Evolutionary conservation across 169 alveolate species (phyloP).

Genomic region (Cryptosporidium xiaoi): DNA sequence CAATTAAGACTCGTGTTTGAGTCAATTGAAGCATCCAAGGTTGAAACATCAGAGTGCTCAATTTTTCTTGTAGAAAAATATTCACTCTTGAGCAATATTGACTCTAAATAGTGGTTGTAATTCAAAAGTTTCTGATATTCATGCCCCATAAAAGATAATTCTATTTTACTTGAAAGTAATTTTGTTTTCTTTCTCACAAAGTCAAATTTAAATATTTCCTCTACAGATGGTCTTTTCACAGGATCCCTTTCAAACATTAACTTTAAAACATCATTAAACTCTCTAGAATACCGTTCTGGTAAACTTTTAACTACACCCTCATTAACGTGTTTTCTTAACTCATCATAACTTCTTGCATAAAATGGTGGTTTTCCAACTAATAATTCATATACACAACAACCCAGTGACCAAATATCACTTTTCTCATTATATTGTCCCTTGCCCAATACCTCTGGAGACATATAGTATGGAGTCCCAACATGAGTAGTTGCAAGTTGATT

Average conservation of each 20-base stretch:
- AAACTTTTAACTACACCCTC: slow-evolving; percentile 81
- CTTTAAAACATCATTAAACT: slow-evolving; percentile 76
- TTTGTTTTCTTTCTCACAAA: slow-evolving; percentile 9
- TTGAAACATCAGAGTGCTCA: slow-evolving; percentile 17
- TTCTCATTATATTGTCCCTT: slow-evolving; percentile 94
- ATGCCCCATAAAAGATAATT: slow-evolving; percentile 13
- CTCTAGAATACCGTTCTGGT: slow-evolving; percentile 82
- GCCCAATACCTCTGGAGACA: slow-evolving; percentile 96
- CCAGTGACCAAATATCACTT: slow-evolving; percentile 93
- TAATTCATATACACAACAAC: slow-evolving; percentile 93
- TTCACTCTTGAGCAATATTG: slow-evolving; percentile 24
- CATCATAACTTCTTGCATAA: slow-evolving; percentile 87
- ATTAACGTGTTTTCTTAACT: slow-evolving; percentile 82
- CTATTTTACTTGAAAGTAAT: slow-evolving; percentile 12
- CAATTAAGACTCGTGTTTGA: slow-evolving; percentile 22
- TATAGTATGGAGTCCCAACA: slow-evolving; percentile 96
- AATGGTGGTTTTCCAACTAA: slow-evolving; percentile 94
- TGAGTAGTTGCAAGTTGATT: slow-evolving; percentile 93
- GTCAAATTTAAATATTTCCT: slow-evolving; percentile 59
- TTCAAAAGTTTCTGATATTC: slow-evolving; percentile 41
- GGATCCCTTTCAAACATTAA: slow-evolving; percentile 82
- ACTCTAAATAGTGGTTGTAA: slow-evolving; percentile 42
- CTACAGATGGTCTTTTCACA: slow-evolving; percentile 83
- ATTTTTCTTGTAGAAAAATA: background rate
- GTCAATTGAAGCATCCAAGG: slow-evolving; percentile 31